Evolutionary conservation across 805 yeast species (phyloP).

Genomic region (Metschnikowia cubensis): DNA sequence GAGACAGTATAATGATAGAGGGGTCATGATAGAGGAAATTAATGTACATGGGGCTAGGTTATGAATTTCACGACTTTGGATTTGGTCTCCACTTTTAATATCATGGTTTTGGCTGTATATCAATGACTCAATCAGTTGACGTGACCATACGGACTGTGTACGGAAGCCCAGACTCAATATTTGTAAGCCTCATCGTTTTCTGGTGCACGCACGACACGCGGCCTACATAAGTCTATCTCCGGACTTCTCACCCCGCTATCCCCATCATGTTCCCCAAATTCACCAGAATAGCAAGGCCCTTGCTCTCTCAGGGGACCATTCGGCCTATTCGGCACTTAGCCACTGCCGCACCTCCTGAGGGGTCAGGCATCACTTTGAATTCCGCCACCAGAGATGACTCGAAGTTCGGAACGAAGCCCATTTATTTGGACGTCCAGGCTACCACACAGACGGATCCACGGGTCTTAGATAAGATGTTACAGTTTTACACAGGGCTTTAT

Average conservation of each 20-base stretch:
- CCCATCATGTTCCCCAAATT: neutral
- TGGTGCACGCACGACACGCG: conserved; percentile 2
- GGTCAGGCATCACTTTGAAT: conserved; percentile 43
- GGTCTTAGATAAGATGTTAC: conserved; percentile 83
- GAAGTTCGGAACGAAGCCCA: conserved; percentile 73
- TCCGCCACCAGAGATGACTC: conserved; percentile 44
- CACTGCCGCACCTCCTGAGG: conserved; percentile 39
- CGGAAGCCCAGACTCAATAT: neutral
- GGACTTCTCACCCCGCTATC: neutral
- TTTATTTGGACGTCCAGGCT: conserved; percentile 95
- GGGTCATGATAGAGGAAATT: no score
- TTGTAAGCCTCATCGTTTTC: neutral
- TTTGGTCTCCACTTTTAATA: no score
- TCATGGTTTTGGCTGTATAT: no score
- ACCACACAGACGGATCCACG: conserved; percentile 98
- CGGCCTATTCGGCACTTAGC: neutral
- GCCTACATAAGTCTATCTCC: neutral
- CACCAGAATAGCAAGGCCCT: conserved; percentile 3
- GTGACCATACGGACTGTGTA: neutral
- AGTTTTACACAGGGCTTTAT: conserved; percentile 84
- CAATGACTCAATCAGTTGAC: neutral
- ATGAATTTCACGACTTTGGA: no score
- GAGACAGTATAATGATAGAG: no score
- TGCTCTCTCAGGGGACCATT: neutral
- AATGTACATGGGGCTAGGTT: no score